Evolutionary conservation across 1,139 yeast species (phyloP).

Genomic region (Chernovozyma aurita): DNA sequence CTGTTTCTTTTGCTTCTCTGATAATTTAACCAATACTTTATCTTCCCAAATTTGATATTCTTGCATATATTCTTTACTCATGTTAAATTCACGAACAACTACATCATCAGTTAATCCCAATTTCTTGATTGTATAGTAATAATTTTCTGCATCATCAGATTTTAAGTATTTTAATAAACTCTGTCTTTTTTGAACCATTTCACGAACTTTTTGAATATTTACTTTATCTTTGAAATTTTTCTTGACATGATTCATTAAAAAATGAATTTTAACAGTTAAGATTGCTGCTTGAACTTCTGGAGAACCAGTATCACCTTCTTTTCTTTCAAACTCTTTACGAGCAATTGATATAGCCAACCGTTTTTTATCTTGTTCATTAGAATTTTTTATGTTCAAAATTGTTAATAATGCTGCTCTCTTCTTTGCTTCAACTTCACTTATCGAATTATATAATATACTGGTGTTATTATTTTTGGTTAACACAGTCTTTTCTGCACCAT

Average conservation of each 20-base stretch:
- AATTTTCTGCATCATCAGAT: constrained; percentile 70
- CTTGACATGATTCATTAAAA: constrained; percentile 71
- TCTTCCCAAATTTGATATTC: constrained; percentile 81
- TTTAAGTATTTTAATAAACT: constrained; percentile 76
- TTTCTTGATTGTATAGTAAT: constrained; percentile 81
- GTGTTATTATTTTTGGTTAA: constrained; percentile 24
- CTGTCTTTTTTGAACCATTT: constrained; percentile 87
- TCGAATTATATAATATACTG: constrained; percentile 43
- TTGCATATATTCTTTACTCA: constrained; percentile 82
- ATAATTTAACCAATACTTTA: constrained; percentile 38
- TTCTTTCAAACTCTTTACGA: constrained; percentile 71
- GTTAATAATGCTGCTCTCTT: constrained; percentile 70
- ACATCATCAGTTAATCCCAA: constrained; percentile 83
- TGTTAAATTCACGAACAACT: constrained; percentile 73
- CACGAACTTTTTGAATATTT: constrained; percentile 67
- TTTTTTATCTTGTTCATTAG: constrained; percentile 54
- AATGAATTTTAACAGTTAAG: constrained; percentile 75
- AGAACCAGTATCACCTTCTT: constrained; percentile 89
- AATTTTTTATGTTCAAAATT: constrained; percentile 69
- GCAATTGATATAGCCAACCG: constrained; percentile 64
- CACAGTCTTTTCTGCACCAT: constrained; percentile 62
- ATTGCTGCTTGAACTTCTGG: constrained; percentile 96
- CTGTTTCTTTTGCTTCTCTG: constrained; percentile 39
- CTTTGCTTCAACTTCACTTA: constrained; percentile 43
- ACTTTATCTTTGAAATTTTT: constrained; percentile 69